phyloP scores from a whole-genome alignment of 768 basidiomycete genomes.

The Serendipita sp. region DNA sequence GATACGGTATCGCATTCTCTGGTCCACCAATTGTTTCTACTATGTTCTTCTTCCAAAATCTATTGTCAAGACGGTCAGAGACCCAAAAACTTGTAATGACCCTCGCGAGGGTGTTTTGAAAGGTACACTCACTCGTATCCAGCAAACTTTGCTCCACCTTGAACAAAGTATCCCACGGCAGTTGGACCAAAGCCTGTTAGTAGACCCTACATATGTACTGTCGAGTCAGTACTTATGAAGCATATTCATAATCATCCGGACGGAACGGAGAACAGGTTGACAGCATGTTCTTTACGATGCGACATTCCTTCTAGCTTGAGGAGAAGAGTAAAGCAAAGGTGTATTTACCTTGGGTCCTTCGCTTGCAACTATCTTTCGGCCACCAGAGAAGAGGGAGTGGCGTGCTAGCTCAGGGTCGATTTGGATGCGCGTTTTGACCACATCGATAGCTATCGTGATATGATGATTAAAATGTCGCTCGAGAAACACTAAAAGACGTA shows the following conservation, averaged over 20 bases:
- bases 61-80: not conserved
- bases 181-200: constrained; percentile 85
- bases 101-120: no score
- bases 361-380: constrained; percentile 47
- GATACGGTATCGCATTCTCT: constrained; percentile 57
- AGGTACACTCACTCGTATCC: constrained; percentile 45
- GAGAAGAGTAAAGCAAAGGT: constrained; percentile 16
- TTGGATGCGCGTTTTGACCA: constrained; percentile 78
- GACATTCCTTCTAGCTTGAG: constrained; percentile 8
- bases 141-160: constrained; percentile 61
- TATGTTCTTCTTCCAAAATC: constrained; percentile 60
- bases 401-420: constrained; percentile 58
- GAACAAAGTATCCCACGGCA: constrained; percentile 73
- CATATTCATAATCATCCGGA: not conserved
- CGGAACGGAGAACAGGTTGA: constrained; percentile 15
- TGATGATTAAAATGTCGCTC: not conserved
- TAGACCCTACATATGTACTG: constrained; percentile 6
- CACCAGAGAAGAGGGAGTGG: constrained; percentile 49
- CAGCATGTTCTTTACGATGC: not conserved
- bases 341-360: constrained; percentile 40
- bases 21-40: constrained; percentile 50
- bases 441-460: constrained; percentile 41
- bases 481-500: constrained; percentile 20
- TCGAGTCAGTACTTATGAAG: no score
- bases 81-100: no score